Evolutionary conservation across 768 basidiomycete genomes (phyloP), one percentile per base, ranked within the genome.

Genomic region (Astraeus odoratus): DNA sequence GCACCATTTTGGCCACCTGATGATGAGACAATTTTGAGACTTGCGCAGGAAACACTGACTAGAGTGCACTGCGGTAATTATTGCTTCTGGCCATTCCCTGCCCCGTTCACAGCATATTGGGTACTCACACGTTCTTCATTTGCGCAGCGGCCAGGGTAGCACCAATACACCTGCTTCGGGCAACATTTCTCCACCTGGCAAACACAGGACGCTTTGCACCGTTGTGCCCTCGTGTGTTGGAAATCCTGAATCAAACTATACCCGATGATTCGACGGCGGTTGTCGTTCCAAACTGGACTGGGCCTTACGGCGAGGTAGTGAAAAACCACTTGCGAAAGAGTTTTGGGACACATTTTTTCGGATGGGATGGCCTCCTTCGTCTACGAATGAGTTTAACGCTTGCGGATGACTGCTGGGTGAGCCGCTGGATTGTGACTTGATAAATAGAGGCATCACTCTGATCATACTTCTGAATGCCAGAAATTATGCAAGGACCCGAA

Each of bases 281-380:
- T 20, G 34, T 20, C 15, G 47, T 72, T 2, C 60, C 66, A 10
- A 39, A 55, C 1, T 66, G 59, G 53, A 36, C 44, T 51, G 46
- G 46, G 35, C 42, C 58, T 9, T 39, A 69, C 24, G 65, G 59
- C n/a, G 49, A 52, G 19, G 71, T 69, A 6, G 50, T 78, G 6
- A 70, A 69, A 19, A 46, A 47, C 19, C 69, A 68, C n/a, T 73
- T 85, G 48, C 66, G 74, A 35, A 60, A 59, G 13, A 79, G 80
- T 49, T 55, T 87, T 15, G 53, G 65, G 1, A 68, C 66, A 8
- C 75, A 83, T 56, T 61, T 88, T 12, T 86, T 78, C 55, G 84
- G 85, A 1, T 80, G 74, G 70, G 71, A 78, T 41, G 59, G 59
- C 38, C 56, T 84, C 19, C 57, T 77, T 31, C 70, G 69, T 1